These are phyloP conservation scores for Aphanomyces cochlioides DNA, from an alignment of 352 stramenopile species.

Conservation along the genomic window DNA sequence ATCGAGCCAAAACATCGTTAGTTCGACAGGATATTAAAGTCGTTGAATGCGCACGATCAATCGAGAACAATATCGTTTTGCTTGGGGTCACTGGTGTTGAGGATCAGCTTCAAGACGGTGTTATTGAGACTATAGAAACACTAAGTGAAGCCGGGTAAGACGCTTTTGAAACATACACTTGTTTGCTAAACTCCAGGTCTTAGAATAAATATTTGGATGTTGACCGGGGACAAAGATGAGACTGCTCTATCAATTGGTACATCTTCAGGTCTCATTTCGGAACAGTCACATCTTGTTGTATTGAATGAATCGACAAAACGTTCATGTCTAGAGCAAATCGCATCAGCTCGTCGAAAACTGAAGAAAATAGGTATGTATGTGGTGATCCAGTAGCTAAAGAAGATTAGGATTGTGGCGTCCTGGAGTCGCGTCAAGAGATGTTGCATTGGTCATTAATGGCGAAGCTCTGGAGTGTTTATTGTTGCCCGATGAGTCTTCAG, in stretches of 20 bases:
- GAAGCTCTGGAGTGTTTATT: slow-evolving; percentile 76
- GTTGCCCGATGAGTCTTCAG: slow-evolving; percentile 33
- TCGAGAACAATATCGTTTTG: slow-evolving; percentile 83
- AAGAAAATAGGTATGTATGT: slow-evolving; percentile 22
- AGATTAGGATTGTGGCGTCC: slow-evolving; percentile 68
- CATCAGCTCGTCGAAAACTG: slow-evolving; percentile 20
- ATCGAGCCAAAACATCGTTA: slow-evolving; percentile 59
- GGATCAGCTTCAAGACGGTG: slow-evolving; percentile 95
- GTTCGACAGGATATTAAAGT: slow-evolving; percentile 60
- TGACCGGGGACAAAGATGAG: slow-evolving; percentile 99
- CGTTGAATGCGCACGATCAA: slow-evolving; percentile 61
- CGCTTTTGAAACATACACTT: too few relatives aligned
- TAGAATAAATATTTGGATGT: slow-evolving; percentile 97
- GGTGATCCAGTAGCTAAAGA: neutral
- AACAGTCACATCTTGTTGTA: slow-evolving; percentile 54
- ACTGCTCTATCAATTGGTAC: slow-evolving; percentile 98
- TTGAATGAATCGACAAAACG: slow-evolving; percentile 29
- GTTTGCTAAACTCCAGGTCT: neutral
- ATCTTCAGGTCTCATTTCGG: slow-evolving; percentile 89
- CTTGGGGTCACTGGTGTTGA: slow-evolving; percentile 96
- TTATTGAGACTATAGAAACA: slow-evolving; percentile 94
- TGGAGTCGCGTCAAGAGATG: slow-evolving; percentile 63
- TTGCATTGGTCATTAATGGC: slow-evolving; percentile 76
- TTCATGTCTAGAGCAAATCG: slow-evolving; percentile 22
- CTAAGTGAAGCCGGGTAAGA: slow-evolving; percentile 84